Percentiles rank a stretch among this genome's conserved stretches.
phyloP scores from a whole-genome alignment of 2,329 filamentous ascomycete species.

The Penicillium sp. region DNA sequence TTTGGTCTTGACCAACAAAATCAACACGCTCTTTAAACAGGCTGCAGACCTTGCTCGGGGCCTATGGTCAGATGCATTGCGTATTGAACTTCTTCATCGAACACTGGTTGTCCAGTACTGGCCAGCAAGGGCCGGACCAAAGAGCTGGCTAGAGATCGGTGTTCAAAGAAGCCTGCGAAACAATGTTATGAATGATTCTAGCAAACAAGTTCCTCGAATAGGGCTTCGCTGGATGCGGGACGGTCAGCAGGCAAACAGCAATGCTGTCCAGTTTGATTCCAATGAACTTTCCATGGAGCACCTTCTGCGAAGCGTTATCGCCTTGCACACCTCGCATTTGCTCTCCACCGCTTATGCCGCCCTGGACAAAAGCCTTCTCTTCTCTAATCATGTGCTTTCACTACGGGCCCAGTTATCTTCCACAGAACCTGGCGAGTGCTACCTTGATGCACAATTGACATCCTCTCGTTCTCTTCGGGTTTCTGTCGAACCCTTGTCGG shows the following conservation, averaged over 20 bases:
- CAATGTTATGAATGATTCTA: constrained; percentile 5
- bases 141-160: constrained; percentile 90
- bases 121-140: constrained; percentile 66
- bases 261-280: constrained; percentile 66
- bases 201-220: constrained; percentile 33
- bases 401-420: constrained; percentile 59
- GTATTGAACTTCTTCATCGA: constrained; percentile 76
- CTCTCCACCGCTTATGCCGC: constrained; percentile 65
- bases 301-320: constrained; percentile 72
- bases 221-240: constrained; percentile 77
- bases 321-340: constrained; percentile 70
- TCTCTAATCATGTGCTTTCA: constrained; percentile 58
- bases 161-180: constrained; percentile 46
- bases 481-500: constrained; percentile 74
- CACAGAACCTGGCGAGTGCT: constrained; percentile 65
- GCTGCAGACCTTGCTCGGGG: constrained; percentile 66
- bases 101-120: constrained; percentile 90
- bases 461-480: constrained; percentile 60
- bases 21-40: constrained; percentile 77
- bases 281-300: constrained; percentile 69
- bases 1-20: constrained; percentile 84
- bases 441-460: constrained; percentile 68
- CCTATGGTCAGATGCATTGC: constrained; percentile 75
- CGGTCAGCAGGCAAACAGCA: constrained; percentile 69
- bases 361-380: constrained; percentile 61